Base-by-base conservation (phyloP, 371 early-diverging fungal genomes). In the Rhizopus stolonifer region DNA sequence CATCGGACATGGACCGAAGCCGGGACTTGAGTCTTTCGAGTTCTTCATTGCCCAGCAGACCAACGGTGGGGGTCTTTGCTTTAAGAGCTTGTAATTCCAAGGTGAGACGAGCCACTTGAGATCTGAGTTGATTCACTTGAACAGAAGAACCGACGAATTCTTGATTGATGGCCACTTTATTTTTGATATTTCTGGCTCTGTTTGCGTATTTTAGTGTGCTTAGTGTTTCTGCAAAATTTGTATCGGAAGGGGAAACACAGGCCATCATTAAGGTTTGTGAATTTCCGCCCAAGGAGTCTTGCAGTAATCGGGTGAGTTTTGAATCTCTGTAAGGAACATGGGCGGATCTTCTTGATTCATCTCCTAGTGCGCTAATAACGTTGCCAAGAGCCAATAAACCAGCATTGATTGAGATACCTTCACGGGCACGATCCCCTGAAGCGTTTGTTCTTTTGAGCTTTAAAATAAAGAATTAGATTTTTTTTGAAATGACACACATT, bases 301-400 rank as follows among this genome's bases (percentile, higher is more conserved):
- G 94, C 49, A 99, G 83, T 38, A 99, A 79, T 44, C 83, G 83
- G 1, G 70, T 74, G 24, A 99, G 81, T 71, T 99, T 99, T 11
- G 91, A 90, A 65, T 99, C 74, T 64, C 99, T 86, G 64, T 93
- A 99, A 7, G 99, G 99, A 14, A 99, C 84, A 53, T 89, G 87
- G 0, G 77, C 63, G 0, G 79, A 67, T 47, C 66, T 80, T 52
- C 88, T 70, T 3, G 84, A 64, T 58, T 91, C 85, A 56, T 96
- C 96, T 32, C 90, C 91, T 11, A 99, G 82, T 1, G 99, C 99
- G 31, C 89, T 90, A 33, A 99, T 99, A 11, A 99, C 99, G 67
- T 99, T 99, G 46, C 99, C 99, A 11, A 99, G 82, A 1, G 96
- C 95, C 38, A 98, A 75, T 14, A 99, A 83, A 11, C 99, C 99